These are phyloP conservation scores for Dipodascus geniculatus DNA, from an alignment of 805 yeast species.

Conservation along the genomic window DNA sequence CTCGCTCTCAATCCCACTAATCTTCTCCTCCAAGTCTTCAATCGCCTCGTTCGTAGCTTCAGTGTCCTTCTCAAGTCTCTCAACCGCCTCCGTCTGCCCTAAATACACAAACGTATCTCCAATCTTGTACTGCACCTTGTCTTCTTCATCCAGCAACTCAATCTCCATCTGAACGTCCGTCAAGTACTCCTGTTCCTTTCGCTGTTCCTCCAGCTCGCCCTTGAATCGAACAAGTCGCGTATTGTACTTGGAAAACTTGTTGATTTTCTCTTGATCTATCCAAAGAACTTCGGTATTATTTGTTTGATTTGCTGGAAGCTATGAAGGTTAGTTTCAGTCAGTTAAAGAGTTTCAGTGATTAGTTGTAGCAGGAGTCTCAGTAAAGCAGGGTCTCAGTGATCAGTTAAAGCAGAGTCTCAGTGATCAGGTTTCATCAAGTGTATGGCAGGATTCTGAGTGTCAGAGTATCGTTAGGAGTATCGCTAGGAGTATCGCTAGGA, in stretches of 20 bases:
- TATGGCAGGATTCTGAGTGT: no score
- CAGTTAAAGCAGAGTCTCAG: no score
- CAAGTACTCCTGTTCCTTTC: conserved; percentile 71
- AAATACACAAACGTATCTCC: conserved; percentile 72
- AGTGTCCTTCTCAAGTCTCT: conserved; percentile 51
- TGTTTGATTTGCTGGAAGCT: conserved; percentile 14
- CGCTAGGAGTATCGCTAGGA: no score
- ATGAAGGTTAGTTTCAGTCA: no score
- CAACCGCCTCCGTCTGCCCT: conserved; percentile 53
- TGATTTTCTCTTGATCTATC: conserved; percentile 85
- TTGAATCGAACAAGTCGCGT: conserved; percentile 51
- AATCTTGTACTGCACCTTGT: conserved; percentile 44
- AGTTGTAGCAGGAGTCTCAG: no score
- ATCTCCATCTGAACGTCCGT: conserved; percentile 80
- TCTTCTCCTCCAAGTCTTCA: conserved; percentile 32
- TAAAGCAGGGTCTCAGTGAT: no score
- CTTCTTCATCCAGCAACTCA: conserved; percentile 63
- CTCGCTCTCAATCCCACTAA: conserved; percentile 41
- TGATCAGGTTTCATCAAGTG: no score
- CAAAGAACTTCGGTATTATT: conserved; percentile 44
- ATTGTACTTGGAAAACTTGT: conserved; percentile 75
- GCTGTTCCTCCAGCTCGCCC: conserved; percentile 35
- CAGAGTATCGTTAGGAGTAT: no score
- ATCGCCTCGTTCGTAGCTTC: conserved; percentile 42
- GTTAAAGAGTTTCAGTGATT: no score